Conservation (phyloP, 306 rosid genomes). For the Prinsepia uniflora region DNA sequence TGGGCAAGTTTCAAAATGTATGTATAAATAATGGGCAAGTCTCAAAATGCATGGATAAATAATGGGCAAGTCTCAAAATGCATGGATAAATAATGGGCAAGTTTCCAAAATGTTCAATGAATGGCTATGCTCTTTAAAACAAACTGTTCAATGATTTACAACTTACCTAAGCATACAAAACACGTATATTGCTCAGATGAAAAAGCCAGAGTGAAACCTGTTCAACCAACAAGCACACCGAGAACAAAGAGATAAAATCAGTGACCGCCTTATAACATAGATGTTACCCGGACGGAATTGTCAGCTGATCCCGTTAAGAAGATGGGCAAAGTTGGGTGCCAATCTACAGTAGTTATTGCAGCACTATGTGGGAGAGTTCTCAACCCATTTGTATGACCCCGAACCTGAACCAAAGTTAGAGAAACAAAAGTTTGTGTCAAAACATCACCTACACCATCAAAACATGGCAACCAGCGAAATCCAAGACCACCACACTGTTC, state of each 20-base stretch:
- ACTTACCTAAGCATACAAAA: constrained; percentile 1
- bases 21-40: too few relatives aligned
- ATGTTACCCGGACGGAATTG: constrained; percentile 80
- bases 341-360: constrained; percentile 82
- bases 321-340: constrained; percentile 91
- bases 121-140: not conserved
- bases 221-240: constrained; percentile 5
- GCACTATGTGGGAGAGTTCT: constrained; percentile 81
- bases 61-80: too few relatives aligned
- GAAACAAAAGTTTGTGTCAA: constrained; percentile 10
- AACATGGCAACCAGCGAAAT: not conserved
- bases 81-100: too few relatives aligned
- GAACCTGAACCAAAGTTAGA: constrained; percentile 50
- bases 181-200: not conserved
- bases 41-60: too few relatives aligned
- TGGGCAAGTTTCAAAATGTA: too few relatives aligned
- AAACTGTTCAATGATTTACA: constrained; percentile 9
- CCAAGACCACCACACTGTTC: constrained; percentile 12
- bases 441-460: not conserved
- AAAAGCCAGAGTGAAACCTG: not conserved
- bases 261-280: constrained; percentile 39
- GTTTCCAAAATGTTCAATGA: not conserved
- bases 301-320: constrained; percentile 94
- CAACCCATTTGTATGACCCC: constrained; percentile 56
- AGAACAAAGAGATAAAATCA: constrained; percentile 17